phyloP scores from a whole-genome alignment of 2,329 filamentous ascomycete species.

The Alternaria conjuncta region DNA sequence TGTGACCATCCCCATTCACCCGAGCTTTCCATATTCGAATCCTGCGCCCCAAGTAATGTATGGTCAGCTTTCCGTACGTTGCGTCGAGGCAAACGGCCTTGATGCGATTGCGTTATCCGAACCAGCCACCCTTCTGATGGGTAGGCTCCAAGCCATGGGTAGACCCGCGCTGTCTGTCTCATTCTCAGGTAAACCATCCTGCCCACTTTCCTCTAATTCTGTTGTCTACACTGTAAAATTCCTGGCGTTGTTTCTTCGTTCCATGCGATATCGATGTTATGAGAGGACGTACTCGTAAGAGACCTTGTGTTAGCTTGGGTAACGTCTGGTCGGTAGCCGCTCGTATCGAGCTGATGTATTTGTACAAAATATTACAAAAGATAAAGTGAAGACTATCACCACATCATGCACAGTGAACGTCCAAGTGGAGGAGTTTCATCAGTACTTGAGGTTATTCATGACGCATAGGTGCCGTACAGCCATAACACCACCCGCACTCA shows the following conservation, averaged over 20 bases:
- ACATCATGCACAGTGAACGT: background rate
- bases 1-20: constrained; percentile 6
- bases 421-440: background rate
- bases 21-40: background rate
- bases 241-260: background rate
- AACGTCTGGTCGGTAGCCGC: background rate
- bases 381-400: background rate
- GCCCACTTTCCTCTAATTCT: background rate
- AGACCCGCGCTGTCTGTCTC: background rate
- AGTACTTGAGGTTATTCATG: background rate
- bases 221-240: constrained; percentile 3
- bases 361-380: background rate
- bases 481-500: background rate
- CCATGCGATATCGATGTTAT: background rate
- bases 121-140: background rate
- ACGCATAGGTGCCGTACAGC: background rate
- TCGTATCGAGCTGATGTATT: background rate
- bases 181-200: constrained; percentile 7
- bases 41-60: constrained; percentile 7
- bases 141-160: background rate
- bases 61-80: background rate
- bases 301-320: background rate
- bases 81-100: background rate
- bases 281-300: background rate
- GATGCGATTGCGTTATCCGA: background rate